Conservation (phyloP, 768 basidiomycete genomes). For the Phaffia australis region DNA sequence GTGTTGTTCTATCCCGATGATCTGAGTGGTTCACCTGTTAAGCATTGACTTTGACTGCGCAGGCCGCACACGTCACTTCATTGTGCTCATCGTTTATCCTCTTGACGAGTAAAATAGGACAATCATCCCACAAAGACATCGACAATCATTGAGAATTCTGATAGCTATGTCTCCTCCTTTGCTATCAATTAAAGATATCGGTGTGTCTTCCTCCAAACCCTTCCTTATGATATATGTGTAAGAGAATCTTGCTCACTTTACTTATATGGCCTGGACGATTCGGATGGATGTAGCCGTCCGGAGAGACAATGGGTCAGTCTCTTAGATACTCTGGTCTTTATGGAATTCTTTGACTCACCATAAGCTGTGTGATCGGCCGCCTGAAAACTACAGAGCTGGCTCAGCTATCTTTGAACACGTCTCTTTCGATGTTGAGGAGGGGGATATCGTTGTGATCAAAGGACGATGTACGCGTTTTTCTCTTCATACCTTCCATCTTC, state of each 20-base stretch:
- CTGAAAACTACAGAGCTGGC: slow-evolving; percentile 27
- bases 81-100: too few relatives aligned
- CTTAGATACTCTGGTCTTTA: too few relatives aligned
- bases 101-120: too few relatives aligned
- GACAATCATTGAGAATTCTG: too few relatives aligned
- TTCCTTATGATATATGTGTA: not conserved
- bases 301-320: slow-evolving; percentile 11
- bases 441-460: slow-evolving; percentile 65
- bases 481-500: slow-evolving; percentile 10
- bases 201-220: not conserved
- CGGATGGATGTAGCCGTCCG: slow-evolving; percentile 8
- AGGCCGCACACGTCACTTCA: too few relatives aligned
- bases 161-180: slow-evolving; percentile 15
- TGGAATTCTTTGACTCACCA: too few relatives aligned
- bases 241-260: not conserved
- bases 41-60: too few relatives aligned
- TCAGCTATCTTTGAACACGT: slow-evolving; percentile 50
- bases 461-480: slow-evolving; percentile 63
- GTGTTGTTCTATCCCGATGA: too few relatives aligned
- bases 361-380: too few relatives aligned
- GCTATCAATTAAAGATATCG: slow-evolving; percentile 17
- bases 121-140: too few relatives aligned
- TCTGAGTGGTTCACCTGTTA: too few relatives aligned
- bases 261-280: not conserved
- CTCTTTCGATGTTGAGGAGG: slow-evolving; percentile 53